These are phyloP conservation scores for Colletotrichum falcatum DNA, from an alignment of 2,329 filamentous ascomycete genomes.

Conservation along the genomic window DNA sequence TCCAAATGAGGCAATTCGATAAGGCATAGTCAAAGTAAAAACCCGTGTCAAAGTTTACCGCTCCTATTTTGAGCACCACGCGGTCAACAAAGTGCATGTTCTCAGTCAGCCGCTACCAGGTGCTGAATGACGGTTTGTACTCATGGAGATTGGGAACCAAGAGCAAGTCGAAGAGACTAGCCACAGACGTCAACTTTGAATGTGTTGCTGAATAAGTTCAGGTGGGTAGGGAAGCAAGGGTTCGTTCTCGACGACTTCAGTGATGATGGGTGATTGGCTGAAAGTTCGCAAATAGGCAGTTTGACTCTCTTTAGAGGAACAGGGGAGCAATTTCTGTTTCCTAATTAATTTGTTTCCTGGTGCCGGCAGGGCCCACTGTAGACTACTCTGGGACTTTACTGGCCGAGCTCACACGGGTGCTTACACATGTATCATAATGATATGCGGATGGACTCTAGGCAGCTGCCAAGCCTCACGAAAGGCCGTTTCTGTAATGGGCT, in stretches of 20 bases:
- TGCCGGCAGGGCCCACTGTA: conserved; percentile 1
- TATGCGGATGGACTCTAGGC: conserved; percentile 1
- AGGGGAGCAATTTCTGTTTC: too few species aligned
- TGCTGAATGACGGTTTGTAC: neutral
- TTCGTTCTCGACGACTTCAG: neutral
- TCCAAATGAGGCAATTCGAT: neutral
- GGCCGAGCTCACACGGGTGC: neutral
- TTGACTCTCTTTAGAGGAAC: too few species aligned
- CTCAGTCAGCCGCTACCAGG: conserved; percentile 7
- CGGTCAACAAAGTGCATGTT: neutral
- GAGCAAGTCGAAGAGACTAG: neutral
- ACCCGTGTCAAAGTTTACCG: neutral
- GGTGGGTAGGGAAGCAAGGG: neutral
- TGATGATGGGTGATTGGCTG: neutral
- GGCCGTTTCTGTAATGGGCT: neutral
- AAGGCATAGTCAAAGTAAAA: neutral
- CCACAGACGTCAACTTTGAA: neutral
- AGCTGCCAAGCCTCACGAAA: neutral
- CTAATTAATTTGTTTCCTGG: too few species aligned
- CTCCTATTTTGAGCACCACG: neutral
- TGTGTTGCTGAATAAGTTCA: conserved; percentile 8
- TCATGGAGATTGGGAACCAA: neutral
- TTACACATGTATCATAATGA: conserved; percentile 7
- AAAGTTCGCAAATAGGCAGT: neutral
- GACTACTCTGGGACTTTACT: neutral